A percentile compares a stretch with the other conserved stretches of the same genome.
Conservation (phyloP, 495 filamentous ascomycete species). For the Hypoxylon rickii region DNA sequence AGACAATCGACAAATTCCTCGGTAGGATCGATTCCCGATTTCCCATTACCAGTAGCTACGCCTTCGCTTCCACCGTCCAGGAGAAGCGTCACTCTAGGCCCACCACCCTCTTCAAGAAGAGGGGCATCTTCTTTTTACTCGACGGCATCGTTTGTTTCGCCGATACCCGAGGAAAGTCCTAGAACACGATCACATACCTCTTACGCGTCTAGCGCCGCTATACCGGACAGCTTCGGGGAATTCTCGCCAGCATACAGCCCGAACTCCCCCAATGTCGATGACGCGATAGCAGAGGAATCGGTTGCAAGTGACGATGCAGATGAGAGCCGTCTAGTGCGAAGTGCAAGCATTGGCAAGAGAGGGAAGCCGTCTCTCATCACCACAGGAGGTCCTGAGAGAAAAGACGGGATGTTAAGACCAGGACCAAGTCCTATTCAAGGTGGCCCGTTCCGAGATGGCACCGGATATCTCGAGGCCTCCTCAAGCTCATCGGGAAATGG, state of each 20-base stretch:
- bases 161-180: conserved; percentile 82
- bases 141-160: conserved; percentile 75
- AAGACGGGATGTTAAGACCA: conserved; percentile 35
- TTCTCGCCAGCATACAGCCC: conserved; percentile 48
- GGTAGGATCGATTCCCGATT: conserved; percentile 64
- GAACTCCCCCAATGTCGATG: conserved; percentile 50
- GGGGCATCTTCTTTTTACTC: conserved; percentile 77
- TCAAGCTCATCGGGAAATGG: conserved; percentile 45
- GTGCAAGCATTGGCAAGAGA: conserved; percentile 76
- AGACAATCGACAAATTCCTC: conserved; percentile 61
- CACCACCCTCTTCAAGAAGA: conserved; percentile 69
- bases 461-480: conserved; percentile 49
- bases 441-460: conserved; percentile 44
- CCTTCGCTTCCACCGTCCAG: conserved; percentile 45
- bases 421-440: conserved; percentile 41
- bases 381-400: conserved; percentile 46
- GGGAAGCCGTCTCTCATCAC: conserved; percentile 73
- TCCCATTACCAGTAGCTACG: conserved; percentile 55
- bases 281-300: conserved; percentile 55
- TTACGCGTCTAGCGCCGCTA: conserved; percentile 79
- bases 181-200: conserved; percentile 66
- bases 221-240: conserved; percentile 70
- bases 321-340: conserved; percentile 69
- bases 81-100: conserved; percentile 62
- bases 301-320: conserved; percentile 61